Percentiles rank a stretch among this genome's conserved stretches.
These are phyloP conservation scores for Lomentospora prolificans DNA, from an alignment of 2,329 filamentous ascomycete genomes.

Conservation along the genomic window DNA sequence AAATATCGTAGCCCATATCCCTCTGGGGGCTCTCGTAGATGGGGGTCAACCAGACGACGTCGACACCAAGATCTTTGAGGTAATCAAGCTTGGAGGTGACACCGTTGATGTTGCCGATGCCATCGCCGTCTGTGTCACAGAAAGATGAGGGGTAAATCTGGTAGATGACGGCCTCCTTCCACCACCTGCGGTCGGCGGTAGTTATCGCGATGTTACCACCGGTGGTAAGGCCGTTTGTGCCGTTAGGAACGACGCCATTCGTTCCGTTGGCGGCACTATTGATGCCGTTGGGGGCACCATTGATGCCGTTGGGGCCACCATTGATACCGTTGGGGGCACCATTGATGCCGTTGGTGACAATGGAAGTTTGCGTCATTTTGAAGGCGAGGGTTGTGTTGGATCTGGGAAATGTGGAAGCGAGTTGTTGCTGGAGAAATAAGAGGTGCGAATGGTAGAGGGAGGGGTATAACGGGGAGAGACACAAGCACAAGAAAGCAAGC, in stretches of 20 bases:
- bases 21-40: constrained; percentile 44
- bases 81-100: constrained; percentile 49
- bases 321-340: background rate
- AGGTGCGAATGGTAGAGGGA: background rate
- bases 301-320: background rate
- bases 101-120: constrained; percentile 46
- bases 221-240: background rate
- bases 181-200: constrained; percentile 32
- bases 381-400: background rate
- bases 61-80: constrained; percentile 42
- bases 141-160: constrained; percentile 55
- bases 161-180: constrained; percentile 52
- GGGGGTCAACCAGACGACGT: constrained; percentile 46
- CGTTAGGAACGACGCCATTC: background rate
- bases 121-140: constrained; percentile 46
- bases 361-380: background rate
- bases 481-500: background rate
- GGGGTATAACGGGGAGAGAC: background rate
- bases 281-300: background rate
- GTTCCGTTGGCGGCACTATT: background rate
- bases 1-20: constrained; percentile 65
- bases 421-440: background rate
- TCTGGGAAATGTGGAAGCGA: background rate
- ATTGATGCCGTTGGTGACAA: background rate
- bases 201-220: background rate